Evolutionary conservation across 164 flowering plant species (phyloP), one percentile per base, ranked within the genome.

Genomic region (Umbellularia californica): DNA sequence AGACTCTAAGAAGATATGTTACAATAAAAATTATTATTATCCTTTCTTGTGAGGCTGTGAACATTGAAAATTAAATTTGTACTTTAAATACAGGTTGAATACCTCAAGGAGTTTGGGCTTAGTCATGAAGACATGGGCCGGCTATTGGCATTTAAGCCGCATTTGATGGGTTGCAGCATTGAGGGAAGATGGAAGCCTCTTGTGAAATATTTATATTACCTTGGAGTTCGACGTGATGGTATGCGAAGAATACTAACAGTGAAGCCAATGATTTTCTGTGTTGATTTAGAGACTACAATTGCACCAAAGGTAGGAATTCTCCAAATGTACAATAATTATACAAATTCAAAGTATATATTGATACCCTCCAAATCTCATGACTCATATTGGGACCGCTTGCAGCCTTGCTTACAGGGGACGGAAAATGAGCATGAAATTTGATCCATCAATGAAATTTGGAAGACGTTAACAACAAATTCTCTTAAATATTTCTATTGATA

Each of bases 101-200:
- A 89, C 82, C 80, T 95, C 67, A 90, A 86, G 80, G 95, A 92
- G 81, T 95, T 95, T 83, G 98, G 95, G 62, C 87, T 93, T 58
- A 80, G 75, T 50, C 58, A 67, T 41, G 91, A 92, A 83, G 93
- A 89, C 33, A 84, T 89, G 72, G 91, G 96, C 50, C 83, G 86
- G 81, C 80, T 95, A 60, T 75, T 95, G 22, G 96, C 98, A 62
- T 89, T 87, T 72, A 90, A 83, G 79, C 99, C 99, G n/a, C 91
- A 92, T 2, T 73, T 95, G 82, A 92, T 95, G 96, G 89, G 85
- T 58, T 90, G 94, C 77, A 84, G 96, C 86, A 92, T 93, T 72
- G 97, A 93, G 77, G 90, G 87, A 64, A 85, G 86, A 83, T 95
- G 97, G 98, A 92, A 89, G 81, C 99, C 98, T 78, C 90, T 92